Conservation (phyloP, 129 eudicot species). For the Cynara cardunculus region DNA sequence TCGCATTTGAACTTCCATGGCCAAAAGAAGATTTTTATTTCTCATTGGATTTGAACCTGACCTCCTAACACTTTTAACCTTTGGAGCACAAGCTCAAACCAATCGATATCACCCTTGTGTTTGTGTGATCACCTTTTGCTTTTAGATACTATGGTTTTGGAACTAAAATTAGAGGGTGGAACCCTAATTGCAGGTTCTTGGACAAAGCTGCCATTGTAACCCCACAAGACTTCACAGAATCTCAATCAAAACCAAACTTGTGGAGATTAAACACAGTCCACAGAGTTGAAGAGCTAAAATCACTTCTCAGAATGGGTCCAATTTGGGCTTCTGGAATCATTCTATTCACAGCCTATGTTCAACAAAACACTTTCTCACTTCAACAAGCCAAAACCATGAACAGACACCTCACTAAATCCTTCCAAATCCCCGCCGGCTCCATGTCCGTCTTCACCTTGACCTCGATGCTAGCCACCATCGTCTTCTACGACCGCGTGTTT, state of each 20-base stretch:
- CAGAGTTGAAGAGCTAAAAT: conserved; percentile 81
- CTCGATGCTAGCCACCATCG: conserved; percentile 60
- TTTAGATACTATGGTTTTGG: neutral
- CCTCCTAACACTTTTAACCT: no score
- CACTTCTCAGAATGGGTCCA: conserved; percentile 79
- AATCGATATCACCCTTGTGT: no score
- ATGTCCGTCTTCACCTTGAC: conserved; percentile 75
- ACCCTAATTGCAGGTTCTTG: conserved; percentile 47
- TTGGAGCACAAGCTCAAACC: no score
- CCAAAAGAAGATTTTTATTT: no score
- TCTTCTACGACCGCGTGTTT: conserved; percentile 67
- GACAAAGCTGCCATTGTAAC: conserved; percentile 91
- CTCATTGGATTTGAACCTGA: no score
- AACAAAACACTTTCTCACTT: conserved; percentile 77
- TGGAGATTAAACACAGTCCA: conserved; percentile 87
- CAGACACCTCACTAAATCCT: conserved; percentile 64
- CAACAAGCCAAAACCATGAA: conserved; percentile 84
- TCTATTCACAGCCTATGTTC: conserved; percentile 74
- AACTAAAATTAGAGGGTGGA: neutral
- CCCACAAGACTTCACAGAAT: conserved; percentile 46
- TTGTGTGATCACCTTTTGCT: no score
- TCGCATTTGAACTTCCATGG: no score
- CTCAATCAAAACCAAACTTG: conserved; percentile 47
- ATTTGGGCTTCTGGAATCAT: conserved; percentile 92
- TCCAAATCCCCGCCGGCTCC: conserved; percentile 84